phyloP scores from a whole-genome alignment of 1,284 basidiomycete species.

The Austroboletus niveus region DNA sequence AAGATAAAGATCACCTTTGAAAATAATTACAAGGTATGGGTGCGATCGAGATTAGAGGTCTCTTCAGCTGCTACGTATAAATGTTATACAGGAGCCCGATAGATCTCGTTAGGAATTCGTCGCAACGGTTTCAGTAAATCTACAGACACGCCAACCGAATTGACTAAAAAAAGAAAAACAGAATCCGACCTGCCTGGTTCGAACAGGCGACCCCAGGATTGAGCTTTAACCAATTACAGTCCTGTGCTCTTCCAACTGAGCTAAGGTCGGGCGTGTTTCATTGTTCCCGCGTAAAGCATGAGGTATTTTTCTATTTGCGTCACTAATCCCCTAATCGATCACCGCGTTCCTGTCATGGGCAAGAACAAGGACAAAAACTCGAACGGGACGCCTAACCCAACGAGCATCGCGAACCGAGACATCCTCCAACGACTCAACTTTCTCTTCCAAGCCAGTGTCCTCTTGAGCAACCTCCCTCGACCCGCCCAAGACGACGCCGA shows the following conservation, averaged over 20 bases:
- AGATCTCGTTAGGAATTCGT: too few species aligned
- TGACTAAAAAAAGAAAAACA: not conserved
- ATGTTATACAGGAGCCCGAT: too few species aligned
- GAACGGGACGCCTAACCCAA: conserved; percentile 54
- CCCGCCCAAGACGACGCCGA: not conserved
- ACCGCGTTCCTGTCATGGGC: conserved; percentile 42
- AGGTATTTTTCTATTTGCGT: not conserved
- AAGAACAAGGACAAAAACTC: conserved; percentile 60
- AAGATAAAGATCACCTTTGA: too few species aligned
- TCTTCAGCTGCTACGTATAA: too few species aligned
- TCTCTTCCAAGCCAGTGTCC: conserved; percentile 76
- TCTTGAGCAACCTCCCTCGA: conserved; percentile 47
- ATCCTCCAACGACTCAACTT: conserved; percentile 80
- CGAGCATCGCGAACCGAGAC: conserved; percentile 62
- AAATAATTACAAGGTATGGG: too few species aligned
- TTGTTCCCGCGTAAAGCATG: not conserved
- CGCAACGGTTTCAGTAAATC: too few species aligned
- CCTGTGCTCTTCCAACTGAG: conserved; percentile 37
- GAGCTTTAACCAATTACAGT: conserved; percentile 26
- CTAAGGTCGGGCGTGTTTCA: conserved; percentile 27
- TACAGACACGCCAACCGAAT: too few species aligned
- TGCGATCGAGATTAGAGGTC: too few species aligned
- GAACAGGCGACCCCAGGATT: conserved; percentile 58
- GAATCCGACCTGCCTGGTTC: conserved; percentile 50
- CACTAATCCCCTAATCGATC: too few species aligned